These are phyloP conservation scores for Amylostereum chailletii DNA, from an alignment of 1,284 basidiomycete species.

Conservation along the genomic window DNA sequence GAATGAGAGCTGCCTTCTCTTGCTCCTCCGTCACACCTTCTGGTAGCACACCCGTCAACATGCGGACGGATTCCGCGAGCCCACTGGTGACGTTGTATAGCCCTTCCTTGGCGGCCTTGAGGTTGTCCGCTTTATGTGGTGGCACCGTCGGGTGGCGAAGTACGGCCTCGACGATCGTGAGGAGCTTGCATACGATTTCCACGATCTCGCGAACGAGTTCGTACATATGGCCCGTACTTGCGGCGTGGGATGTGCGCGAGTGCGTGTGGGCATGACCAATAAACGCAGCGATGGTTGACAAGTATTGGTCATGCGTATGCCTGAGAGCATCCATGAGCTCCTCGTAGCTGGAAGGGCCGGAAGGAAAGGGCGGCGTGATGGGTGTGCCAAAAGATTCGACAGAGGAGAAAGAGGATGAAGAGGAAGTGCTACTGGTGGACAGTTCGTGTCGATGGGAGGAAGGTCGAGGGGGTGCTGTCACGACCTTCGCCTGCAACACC, in stretches of 20 bases:
- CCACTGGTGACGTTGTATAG: conserved; percentile 80
- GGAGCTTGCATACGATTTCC: conserved; percentile 83
- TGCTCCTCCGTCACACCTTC: conserved; percentile 66
- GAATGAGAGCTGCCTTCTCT: conserved; percentile 69
- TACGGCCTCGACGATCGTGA: conserved; percentile 90
- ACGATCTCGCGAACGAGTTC: conserved; percentile 92
- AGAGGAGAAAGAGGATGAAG: conserved; percentile 51
- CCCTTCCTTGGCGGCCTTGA: conserved; percentile 70
- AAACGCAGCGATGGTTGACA: conserved; percentile 93
- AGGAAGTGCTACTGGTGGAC: conserved; percentile 61
- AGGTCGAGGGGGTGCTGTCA: conserved; percentile 5
- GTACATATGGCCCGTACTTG: conserved; percentile 88
- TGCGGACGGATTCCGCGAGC: conserved; percentile 84
- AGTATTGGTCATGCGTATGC: conserved; percentile 78
- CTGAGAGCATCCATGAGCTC: conserved; percentile 67
- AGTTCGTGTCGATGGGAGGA: conserved; percentile 14
- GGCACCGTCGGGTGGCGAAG: conserved; percentile 61
- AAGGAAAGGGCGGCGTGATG: conserved; percentile 51
- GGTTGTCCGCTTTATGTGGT: conserved; percentile 42
- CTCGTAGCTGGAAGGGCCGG: conserved; percentile 54
- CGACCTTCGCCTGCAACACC: conserved; percentile 1
- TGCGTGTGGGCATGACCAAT: conserved; percentile 96
- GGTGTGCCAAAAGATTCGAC: conserved; percentile 28
- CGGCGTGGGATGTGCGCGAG: conserved; percentile 80
- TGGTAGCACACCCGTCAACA: conserved; percentile 47